Base-by-base conservation (phyloP, 257 asterid genomes). In the Buddleja alternifolia region DNA sequence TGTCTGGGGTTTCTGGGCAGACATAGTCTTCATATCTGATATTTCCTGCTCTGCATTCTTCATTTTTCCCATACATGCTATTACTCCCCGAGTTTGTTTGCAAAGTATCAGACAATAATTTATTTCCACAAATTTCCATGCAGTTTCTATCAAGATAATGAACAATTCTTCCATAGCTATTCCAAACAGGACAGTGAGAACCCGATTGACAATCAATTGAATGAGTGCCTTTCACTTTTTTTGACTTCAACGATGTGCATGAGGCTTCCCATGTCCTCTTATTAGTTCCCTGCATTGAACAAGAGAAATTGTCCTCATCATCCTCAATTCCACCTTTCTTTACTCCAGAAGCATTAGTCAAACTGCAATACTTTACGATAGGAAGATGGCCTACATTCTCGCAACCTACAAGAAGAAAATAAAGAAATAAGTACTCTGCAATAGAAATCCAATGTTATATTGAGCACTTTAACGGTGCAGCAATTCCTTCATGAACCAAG, bases 191-290 rank as follows among this genome's bases (percentile, higher is more conserved):
- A 74, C 75, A 74, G 36, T 70, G 71, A 37, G 80, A 68, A 76
- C 68, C 82, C 73, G 72, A 67, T 16, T 73, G 86, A 36, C 78
- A 83, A 23, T 80, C 83, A 73, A 51, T 66, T 57, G 75, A 70
- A 76, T 80, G 88, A 7, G 81, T 67, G 14, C 97, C 96, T 90
- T 84, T 93, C 60, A 93, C 90, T 78, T 87, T 90, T 70, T 90
- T 93, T 20, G 96, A 90, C 78, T 80, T 90, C 79, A 90, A 60
- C n/a, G 95, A 93, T 67, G 95, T 84, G 51, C 73, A 67, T 54
- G 95, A 81, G 72, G 98, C 78, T 83, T 82, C 94, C 97, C 98
- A 93, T 47, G 60, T 67, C 79, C 96, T 88, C 78, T 81, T 93
- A 55, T 81, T 90, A 63, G 78, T 66, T 77, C 84, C 83, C 63